A percentile compares a stretch with the other conserved stretches of the same genome.
Conservation (phyloP, 352 stramenopile species). For the Thalassiosira exigua region DNA sequence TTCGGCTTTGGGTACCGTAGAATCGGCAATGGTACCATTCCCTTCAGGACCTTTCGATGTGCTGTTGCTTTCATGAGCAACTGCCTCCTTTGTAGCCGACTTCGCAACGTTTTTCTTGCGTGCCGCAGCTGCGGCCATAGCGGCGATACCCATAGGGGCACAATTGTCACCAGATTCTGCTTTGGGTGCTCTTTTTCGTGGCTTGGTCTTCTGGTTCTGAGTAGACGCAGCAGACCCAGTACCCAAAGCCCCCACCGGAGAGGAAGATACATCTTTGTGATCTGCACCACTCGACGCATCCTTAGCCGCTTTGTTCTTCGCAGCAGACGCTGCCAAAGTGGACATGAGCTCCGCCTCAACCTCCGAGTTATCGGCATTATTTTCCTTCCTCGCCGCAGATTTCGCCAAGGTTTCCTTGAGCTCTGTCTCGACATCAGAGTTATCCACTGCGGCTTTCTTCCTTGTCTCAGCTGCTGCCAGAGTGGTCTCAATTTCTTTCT, state of each 20-base stretch:
- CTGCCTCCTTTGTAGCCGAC: background rate
- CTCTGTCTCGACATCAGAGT: constrained; percentile 4
- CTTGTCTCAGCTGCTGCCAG: background rate
- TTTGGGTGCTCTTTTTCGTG: too few relatives aligned
- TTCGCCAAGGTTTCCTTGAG: background rate
- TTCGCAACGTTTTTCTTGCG: constrained; percentile 5
- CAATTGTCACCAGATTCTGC: too few relatives aligned
- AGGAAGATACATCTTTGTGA: too few relatives aligned
- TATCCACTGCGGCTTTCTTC: constrained; percentile 1
- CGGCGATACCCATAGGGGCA: too few relatives aligned
- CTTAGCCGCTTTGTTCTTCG: background rate
- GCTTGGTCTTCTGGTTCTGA: too few relatives aligned
- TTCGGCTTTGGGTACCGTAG: background rate
- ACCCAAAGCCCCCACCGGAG: too few relatives aligned
- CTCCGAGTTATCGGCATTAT: background rate
- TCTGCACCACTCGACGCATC: background rate
- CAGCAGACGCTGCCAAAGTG: background rate
- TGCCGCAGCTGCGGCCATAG: constrained; percentile 25
- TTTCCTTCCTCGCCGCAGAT: background rate
- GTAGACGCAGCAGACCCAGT: too few relatives aligned
- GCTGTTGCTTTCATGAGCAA: too few relatives aligned
- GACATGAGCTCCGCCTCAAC: background rate
- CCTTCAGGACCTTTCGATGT: constrained; percentile 18
- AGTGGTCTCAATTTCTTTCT: background rate
- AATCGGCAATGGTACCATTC: background rate